Evolutionary conservation across 257 asterid genomes (phyloP).

Genomic region (Gardenia jasminoides): DNA sequence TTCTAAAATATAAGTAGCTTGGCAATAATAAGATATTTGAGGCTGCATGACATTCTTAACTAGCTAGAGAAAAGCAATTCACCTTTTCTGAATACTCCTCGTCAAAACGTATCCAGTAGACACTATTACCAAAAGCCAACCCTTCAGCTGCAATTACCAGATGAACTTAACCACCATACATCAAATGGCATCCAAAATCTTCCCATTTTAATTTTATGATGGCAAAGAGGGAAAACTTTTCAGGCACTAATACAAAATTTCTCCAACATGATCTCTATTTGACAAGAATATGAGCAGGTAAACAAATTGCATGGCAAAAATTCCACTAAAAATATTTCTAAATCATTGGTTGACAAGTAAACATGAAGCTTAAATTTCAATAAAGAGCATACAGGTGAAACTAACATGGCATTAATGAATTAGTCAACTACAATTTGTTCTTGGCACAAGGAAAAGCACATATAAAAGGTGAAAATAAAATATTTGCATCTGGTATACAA

Average conservation of each 20-base stretch:
- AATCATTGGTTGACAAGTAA: neutral
- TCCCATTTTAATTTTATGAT: neutral
- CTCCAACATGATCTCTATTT: neutral
- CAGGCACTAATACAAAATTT: neutral
- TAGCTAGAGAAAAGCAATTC: conserved; percentile 2
- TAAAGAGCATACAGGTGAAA: no score
- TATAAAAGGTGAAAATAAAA: no score
- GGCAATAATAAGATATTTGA: neutral
- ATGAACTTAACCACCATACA: neutral
- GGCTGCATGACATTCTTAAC: neutral
- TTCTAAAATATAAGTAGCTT: neutral
- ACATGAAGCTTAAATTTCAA: neutral
- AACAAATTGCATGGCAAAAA: neutral
- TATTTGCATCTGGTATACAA: neutral
- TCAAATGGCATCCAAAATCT: conserved; percentile 1
- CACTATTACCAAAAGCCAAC: conserved; percentile 83
- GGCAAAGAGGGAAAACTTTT: neutral
- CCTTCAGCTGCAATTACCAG: conserved; percentile 75
- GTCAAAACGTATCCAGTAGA: conserved; percentile 79
- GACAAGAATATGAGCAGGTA: neutral
- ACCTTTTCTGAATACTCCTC: conserved; percentile 81
- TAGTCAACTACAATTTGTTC: neutral
- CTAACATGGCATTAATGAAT: no score
- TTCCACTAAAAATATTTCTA: neutral
- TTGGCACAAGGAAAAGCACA: neutral